These are phyloP conservation scores for Fremontodendron californicum DNA, from an alignment of 345 rosid genomes.

Conservation along the genomic window DNA sequence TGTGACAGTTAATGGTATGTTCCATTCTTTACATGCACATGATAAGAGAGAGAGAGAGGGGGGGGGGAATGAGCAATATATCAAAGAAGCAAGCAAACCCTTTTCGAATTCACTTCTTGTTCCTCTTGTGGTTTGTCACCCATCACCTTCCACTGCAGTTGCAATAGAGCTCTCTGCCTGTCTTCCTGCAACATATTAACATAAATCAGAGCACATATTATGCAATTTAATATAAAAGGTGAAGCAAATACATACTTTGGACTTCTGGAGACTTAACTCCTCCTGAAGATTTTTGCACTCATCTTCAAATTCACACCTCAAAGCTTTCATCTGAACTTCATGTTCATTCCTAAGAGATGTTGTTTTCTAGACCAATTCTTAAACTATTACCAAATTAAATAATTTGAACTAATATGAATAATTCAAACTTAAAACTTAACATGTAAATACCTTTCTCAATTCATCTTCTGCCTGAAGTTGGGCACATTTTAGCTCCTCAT, in stretches of 20 bases:
- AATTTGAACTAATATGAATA: constrained; percentile 10
- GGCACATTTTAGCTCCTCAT: constrained; percentile 58
- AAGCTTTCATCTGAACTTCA: constrained; percentile 69
- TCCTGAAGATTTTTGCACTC: constrained; percentile 65
- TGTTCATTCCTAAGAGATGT: constrained; percentile 56
- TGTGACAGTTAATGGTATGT: not conserved
- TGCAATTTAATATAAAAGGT: constrained; percentile 9
- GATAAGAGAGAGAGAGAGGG: not conserved
- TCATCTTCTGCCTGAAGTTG: constrained; percentile 73
- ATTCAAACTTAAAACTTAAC: constrained; percentile 5
- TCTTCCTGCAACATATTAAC: constrained; percentile 54
- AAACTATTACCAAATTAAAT: constrained; percentile 4
- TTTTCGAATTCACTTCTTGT: constrained; percentile 66
- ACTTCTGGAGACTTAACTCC: constrained; percentile 65
- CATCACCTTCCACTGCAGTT: constrained; percentile 93
- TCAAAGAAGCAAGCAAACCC: constrained; percentile 37
- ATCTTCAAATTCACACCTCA: constrained; percentile 67
- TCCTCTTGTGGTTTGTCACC: constrained; percentile 73
- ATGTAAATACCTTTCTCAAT: not conserved
- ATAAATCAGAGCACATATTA: not conserved
- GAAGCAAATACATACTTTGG: constrained; percentile 43
- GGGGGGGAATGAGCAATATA: not conserved
- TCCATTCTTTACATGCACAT: not conserved
- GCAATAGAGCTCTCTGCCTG: constrained; percentile 79
- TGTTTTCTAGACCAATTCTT: constrained; percentile 42